phyloP scores from a whole-genome alignment of 305 asterid species.

The Euphrasia arctica region DNA sequence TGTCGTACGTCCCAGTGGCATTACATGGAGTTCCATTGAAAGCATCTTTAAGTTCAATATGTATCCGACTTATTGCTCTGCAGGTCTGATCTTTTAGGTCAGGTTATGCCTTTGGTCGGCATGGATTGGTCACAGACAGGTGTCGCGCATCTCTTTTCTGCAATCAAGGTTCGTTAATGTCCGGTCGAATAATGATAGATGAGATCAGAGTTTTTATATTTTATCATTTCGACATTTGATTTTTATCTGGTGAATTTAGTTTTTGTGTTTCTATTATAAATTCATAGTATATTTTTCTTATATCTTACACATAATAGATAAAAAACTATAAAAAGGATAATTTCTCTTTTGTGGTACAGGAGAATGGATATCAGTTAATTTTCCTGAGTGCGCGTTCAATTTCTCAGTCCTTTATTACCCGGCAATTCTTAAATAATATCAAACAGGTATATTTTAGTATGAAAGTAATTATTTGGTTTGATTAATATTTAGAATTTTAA shows the following conservation, averaged over 20 bases:
- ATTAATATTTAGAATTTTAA: neutral
- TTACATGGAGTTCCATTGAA: conserved; percentile 12
- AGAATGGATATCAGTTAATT: conserved; percentile 90
- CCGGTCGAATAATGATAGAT: conserved; percentile 8
- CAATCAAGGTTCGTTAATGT: conserved; percentile 69
- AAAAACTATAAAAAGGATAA: no score
- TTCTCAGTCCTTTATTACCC: conserved; percentile 83
- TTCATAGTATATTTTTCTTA: no score
- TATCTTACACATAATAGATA: no score
- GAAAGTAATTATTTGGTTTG: neutral
- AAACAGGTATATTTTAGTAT: conserved; percentile 64
- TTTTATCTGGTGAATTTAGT: neutral
- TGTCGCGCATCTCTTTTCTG: conserved; percentile 88
- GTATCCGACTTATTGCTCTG: conserved; percentile 11
- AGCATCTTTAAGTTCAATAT: neutral
- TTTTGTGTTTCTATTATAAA: neutral
- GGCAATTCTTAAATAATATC: conserved; percentile 75
- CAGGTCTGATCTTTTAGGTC: conserved; percentile 98
- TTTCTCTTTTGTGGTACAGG: conserved; percentile 56
- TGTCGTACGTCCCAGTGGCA: conserved; percentile 4
- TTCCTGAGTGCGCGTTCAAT: conserved; percentile 96
- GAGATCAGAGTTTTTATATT: neutral
- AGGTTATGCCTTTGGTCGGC: conserved; percentile 97
- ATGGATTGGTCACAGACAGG: conserved; percentile 97
- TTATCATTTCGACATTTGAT: conserved; percentile 10